Percentiles rank a stretch among this genome's conserved stretches.
phyloP scores from a whole-genome alignment of 1,284 basidiomycete species.

The Malassezia arunalokei region DNA sequence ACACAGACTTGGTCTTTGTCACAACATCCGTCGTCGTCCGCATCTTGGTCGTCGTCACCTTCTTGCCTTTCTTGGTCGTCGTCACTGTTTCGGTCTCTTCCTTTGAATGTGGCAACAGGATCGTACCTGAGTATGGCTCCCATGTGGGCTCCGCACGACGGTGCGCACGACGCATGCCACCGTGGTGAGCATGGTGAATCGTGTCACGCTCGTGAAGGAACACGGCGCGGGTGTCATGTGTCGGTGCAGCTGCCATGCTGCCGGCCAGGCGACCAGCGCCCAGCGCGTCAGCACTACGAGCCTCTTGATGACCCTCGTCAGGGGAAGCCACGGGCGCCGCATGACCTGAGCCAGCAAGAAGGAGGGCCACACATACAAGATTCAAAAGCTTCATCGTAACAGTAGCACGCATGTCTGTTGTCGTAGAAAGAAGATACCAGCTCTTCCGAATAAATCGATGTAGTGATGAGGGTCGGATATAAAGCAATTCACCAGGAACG shows the following conservation, averaged over 20 bases:
- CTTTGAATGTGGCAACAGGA: constrained; percentile 1
- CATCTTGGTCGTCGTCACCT: constrained; percentile 4
- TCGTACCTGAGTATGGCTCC: constrained; percentile 13
- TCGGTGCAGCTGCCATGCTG: not conserved
- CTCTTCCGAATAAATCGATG: constrained; percentile 6
- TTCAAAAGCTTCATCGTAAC: too few relatives aligned
- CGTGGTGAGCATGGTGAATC: not conserved
- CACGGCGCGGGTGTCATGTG: not conserved
- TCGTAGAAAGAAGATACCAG: constrained; percentile 12
- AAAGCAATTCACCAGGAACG: constrained; percentile 16
- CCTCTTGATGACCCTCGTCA: too few relatives aligned
- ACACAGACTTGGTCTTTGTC: not conserved
- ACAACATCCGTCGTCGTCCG: not conserved
- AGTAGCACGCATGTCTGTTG: not conserved
- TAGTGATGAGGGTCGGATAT: not conserved
- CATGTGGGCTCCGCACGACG: constrained; percentile 16
- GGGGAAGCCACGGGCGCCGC: too few relatives aligned
- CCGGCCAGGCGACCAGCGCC: not conserved
- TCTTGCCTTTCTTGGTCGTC: constrained; percentile 6
- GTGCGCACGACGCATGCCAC: constrained; percentile 3
- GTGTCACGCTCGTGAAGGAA: too few relatives aligned
- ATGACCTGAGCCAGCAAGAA: not conserved
- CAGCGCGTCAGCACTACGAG: not conserved
- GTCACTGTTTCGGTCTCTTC: not conserved
- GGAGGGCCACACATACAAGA: not conserved